phyloP scores from a whole-genome alignment of 2,329 filamentous ascomycete species.

The Fusarium mundagurra region DNA sequence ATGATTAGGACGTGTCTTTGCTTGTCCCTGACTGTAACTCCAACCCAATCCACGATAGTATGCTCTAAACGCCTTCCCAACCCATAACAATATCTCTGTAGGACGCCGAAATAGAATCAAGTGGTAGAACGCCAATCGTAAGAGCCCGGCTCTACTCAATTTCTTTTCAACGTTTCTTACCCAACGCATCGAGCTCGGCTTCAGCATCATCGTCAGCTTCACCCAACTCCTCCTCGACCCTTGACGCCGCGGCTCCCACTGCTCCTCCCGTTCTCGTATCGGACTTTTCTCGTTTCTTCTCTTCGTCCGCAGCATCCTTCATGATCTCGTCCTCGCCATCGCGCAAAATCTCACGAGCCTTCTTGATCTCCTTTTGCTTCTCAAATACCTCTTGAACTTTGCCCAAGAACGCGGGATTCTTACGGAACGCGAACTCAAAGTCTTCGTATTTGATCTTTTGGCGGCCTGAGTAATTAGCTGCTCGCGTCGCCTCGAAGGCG shows the following conservation, averaged over 20 bases:
- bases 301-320: conserved; percentile 60
- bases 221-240: conserved; percentile 61
- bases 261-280: conserved; percentile 48
- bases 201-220: conserved; percentile 62
- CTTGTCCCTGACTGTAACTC: conserved; percentile 12
- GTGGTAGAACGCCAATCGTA: neutral
- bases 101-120: conserved; percentile 1
- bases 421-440: conserved; percentile 91
- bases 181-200: conserved; percentile 53
- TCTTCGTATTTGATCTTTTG: conserved; percentile 99
- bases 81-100: neutral
- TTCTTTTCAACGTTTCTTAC: conserved; percentile 49
- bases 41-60: neutral
- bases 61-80: conserved; percentile 16
- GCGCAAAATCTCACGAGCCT: conserved; percentile 79
- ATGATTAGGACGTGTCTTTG: neutral
- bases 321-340: conserved; percentile 71
- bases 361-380: conserved; percentile 87
- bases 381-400: conserved; percentile 89
- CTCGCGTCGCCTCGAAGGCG: conserved; percentile 87
- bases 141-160: neutral
- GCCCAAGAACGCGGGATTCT: conserved; percentile 86
- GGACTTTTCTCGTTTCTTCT: conserved; percentile 49
- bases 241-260: conserved; percentile 27
- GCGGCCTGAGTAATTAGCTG: conserved; percentile 85